A percentile compares a stretch with the other conserved stretches of the same genome.
These are phyloP conservation scores for Mycena epipterygia DNA, from an alignment of 768 basidiomycete species.

Conservation along the genomic window DNA sequence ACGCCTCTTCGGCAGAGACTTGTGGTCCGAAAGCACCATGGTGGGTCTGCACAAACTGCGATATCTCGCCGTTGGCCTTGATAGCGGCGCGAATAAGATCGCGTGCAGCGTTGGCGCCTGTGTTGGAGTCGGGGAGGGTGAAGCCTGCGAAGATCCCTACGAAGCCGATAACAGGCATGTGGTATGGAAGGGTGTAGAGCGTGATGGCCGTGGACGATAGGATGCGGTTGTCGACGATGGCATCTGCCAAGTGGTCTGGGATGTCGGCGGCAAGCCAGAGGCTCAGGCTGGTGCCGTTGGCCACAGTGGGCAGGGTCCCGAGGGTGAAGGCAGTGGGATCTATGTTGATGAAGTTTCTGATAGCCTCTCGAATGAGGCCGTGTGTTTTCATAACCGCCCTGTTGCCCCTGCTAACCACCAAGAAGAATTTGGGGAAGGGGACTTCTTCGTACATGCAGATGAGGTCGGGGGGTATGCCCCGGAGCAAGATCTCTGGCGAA, in stretches of 20 bases:
- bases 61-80: not conserved
- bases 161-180: not conserved
- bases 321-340: too few species aligned
- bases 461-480: too few species aligned
- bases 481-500: too few species aligned
- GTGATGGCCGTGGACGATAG: not conserved
- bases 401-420: not conserved
- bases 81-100: too few species aligned
- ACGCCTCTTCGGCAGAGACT: not conserved
- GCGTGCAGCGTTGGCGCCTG: not conserved
- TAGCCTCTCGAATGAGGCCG: too few species aligned
- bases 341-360: too few species aligned
- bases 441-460: too few species aligned
- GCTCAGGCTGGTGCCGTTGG: too few species aligned
- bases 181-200: not conserved
- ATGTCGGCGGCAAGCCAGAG: not conserved
- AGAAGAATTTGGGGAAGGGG: too few species aligned
- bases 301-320: too few species aligned
- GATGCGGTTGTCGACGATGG: not conserved
- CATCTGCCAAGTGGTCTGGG: not conserved
- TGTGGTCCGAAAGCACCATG: not conserved
- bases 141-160: not conserved
- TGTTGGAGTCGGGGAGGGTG: not conserved
- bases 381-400: too few species aligned
- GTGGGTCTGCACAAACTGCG: not conserved